A percentile compares a stretch with the other conserved stretches of the same genome.
Evolutionary conservation across 148 eudicot species (phyloP).

Genomic region (Fagopyrum homotropicum): DNA sequence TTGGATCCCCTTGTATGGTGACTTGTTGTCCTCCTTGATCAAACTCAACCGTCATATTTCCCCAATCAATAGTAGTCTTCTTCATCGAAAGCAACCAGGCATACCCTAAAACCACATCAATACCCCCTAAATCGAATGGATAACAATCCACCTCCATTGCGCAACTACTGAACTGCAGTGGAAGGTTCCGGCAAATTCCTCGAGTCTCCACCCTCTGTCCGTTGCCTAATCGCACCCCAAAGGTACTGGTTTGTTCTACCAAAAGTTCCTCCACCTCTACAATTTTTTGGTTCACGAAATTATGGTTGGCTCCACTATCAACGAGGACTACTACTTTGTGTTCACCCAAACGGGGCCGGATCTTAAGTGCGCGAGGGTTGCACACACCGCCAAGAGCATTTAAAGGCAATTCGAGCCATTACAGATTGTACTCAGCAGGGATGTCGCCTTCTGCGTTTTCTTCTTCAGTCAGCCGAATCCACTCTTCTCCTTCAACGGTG

Average conservation of each 20-base stretch:
- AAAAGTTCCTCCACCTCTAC: background rate
- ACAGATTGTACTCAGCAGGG: background rate
- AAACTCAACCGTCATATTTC: background rate
- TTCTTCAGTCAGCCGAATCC: background rate
- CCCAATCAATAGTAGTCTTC: no score
- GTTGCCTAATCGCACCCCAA: background rate
- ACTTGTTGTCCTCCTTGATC: background rate
- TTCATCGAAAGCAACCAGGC: no score
- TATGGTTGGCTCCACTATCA: background rate
- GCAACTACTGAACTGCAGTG: background rate
- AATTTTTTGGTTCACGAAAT: background rate
- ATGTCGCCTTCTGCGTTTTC: background rate
- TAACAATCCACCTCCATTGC: no score
- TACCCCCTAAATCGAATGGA: no score
- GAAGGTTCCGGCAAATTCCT: background rate
- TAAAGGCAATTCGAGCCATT: background rate
- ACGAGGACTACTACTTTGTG: background rate
- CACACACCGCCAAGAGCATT: background rate
- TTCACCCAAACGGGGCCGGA: background rate
- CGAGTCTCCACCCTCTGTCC: no score
- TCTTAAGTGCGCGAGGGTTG: background rate
- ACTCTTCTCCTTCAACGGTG: background rate
- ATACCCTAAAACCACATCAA: no score
- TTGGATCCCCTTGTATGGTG: background rate
- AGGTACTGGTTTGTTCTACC: background rate